Evolutionary conservation across 2,329 filamentous ascomycete species (phyloP), one percentile per base, ranked within the genome.

Genomic region (Aspergillus niger): DNA sequence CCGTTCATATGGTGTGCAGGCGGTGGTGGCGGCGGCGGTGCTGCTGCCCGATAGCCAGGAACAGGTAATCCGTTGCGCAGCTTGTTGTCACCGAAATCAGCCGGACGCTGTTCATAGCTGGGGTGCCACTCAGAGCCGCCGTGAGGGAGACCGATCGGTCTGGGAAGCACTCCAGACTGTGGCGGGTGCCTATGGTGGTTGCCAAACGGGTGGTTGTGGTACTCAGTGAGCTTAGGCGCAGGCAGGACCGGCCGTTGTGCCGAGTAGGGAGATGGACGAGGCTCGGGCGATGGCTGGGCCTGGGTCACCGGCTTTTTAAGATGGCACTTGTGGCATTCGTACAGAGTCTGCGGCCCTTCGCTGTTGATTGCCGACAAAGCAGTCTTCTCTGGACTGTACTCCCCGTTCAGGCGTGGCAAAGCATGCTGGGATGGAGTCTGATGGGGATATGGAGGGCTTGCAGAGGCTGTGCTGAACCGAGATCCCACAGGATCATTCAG

Each of bases 291-390:
- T 28, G 71, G 69, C 54, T 70, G 68, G 10, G 73, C 63, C 3
- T 70, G 68, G 10, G 72, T 63, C 3, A 72, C 65, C 17, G 67
- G 64, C 59, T 83, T 83, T 30, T 77, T 82, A 65, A 80, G 72
- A 67, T 84, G 81, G 63, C 90, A 93, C 73, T 91, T 90, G 76
- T 93, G 90, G 69, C 90, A 93, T 74, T 92, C 89, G 65, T 86
- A 89, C 63, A 82, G 83, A 30, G 83, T 62, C 67, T 74, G 68
- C 49, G 60, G 53, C 8, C 55, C 62, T 15, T 65, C 63, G 24
- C 41, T 22, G 39, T 39, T 56, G 24, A 41, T 50, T 22, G 28
- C 41, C 63, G 63, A 32, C 64, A 68, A 59, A 68, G 61, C 60
- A 15, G 43, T 60, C 26, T 58, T 60, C 8, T 70, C 62, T 20